Conservation (phyloP, 2,329 filamentous ascomycete species). For the Kalaharituber pfeilii region DNA sequence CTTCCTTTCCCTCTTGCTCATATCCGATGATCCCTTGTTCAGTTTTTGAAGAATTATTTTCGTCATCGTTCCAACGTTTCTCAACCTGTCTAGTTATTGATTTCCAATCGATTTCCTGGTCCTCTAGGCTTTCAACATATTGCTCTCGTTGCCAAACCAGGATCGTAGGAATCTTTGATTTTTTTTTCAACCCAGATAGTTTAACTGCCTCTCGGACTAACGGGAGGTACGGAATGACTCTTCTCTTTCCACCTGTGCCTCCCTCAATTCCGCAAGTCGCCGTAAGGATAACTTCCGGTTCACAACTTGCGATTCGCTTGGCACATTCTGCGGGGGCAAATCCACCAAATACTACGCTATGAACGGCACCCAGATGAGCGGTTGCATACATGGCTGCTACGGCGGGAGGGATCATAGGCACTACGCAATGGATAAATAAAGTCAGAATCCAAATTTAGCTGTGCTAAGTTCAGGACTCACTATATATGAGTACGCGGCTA, state of each 20-base stretch:
- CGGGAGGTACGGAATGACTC: slow-evolving; percentile 56
- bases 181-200: slow-evolving; percentile 37
- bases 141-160: slow-evolving; percentile 71
- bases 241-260: slow-evolving; percentile 37
- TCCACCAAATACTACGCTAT: slow-evolving; percentile 84
- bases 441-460: too few species aligned
- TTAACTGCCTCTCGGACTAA: slow-evolving; percentile 38
- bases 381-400: slow-evolving; percentile 73
- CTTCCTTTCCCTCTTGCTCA: not conserved
- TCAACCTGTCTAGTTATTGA: not conserved
- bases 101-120: not conserved
- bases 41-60: not conserved
- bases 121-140: slow-evolving; percentile 30
- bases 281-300: slow-evolving; percentile 60
- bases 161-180: slow-evolving; percentile 49
- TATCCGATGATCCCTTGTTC: not conserved
- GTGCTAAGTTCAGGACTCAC: slow-evolving; percentile 31
- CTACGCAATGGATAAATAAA: slow-evolving; percentile 30
- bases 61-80: not conserved
- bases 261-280: slow-evolving; percentile 88
- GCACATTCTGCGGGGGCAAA: slow-evolving; percentile 69
- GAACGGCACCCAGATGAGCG: slow-evolving; percentile 66
- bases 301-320: slow-evolving; percentile 71
- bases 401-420: slow-evolving; percentile 90
- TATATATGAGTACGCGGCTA: slow-evolving; percentile 81